These are phyloP conservation scores for Haematococcus lacustris DNA, from an alignment of 139 green algal species.

Conservation along the genomic window DNA sequence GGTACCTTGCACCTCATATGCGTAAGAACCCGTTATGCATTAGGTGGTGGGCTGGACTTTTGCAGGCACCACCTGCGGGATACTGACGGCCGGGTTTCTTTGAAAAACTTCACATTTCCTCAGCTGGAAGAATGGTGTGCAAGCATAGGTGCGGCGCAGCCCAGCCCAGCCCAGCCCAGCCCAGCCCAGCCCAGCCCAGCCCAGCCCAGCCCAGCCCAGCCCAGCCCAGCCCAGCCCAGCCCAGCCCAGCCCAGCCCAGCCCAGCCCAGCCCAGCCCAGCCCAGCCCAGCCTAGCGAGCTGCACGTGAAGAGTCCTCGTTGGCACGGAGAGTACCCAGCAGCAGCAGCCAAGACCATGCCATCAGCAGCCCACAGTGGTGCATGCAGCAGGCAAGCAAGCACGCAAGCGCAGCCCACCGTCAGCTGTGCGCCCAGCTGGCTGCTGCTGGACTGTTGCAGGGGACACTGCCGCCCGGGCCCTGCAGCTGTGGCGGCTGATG, in stretches of 20 bases:
- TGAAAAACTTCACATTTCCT: constrained; percentile 49
- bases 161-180: neutral
- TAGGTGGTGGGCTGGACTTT: too few relatives aligned
- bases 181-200: neutral
- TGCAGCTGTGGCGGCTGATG: constrained; percentile 81
- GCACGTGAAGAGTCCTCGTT: too few relatives aligned
- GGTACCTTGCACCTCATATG: too few relatives aligned
- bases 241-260: too few relatives aligned
- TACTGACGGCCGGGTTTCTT: constrained; percentile 41
- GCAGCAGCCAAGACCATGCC: neutral
- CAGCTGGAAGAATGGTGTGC: constrained; percentile 66
- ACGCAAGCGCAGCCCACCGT: neutral
- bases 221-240: too few relatives aligned
- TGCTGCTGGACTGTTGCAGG: constrained; percentile 4
- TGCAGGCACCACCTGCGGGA: constrained; percentile 33
- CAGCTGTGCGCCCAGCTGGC: neutral
- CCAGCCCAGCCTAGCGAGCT: neutral
- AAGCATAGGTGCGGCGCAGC: constrained; percentile 30
- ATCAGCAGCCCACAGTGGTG: neutral
- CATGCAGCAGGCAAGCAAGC: neutral
- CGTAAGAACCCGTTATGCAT: too few relatives aligned
- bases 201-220: neutral
- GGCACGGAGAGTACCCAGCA: neutral
- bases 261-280: neutral
- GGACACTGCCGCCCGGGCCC: constrained; percentile 31